phyloP scores from a whole-genome alignment of 2,329 filamentous ascomycete species.

The Sclerotinia glacialis region DNA sequence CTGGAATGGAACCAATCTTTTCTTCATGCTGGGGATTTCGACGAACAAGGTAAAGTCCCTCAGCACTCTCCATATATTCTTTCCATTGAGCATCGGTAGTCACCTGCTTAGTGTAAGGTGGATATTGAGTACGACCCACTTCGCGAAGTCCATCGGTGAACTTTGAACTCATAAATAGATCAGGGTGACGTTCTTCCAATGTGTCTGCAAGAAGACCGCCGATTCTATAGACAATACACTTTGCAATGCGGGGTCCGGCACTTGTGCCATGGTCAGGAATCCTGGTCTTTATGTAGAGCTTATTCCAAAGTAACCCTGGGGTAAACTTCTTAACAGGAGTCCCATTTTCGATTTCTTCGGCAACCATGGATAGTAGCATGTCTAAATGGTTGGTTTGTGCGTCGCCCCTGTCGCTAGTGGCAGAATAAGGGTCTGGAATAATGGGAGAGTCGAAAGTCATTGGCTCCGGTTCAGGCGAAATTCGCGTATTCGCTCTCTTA shows the following conservation, averaged over 20 bases:
- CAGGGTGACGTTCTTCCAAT: slow-evolving; percentile 2
- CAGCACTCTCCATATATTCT: neutral
- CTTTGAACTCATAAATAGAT: neutral
- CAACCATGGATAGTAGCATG: slow-evolving; percentile 4
- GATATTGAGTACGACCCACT: neutral
- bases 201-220: slow-evolving; percentile 3
- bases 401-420: neutral
- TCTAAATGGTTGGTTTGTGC: slow-evolving; percentile 1
- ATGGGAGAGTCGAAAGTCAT: neutral
- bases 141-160: slow-evolving; percentile 6
- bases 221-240: slow-evolving; percentile 17
- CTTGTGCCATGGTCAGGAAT: slow-evolving; percentile 5
- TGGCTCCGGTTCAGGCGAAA: neutral
- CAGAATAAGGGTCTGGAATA: neutral
- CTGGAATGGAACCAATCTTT: neutral
- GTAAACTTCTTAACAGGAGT: slow-evolving; percentile 13
- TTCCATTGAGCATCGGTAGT: slow-evolving; percentile 5
- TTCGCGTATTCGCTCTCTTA: neutral
- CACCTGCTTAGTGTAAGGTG: slow-evolving; percentile 11
- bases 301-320: neutral
- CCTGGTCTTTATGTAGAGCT: neutral
- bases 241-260: slow-evolving; percentile 16
- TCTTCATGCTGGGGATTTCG: slow-evolving; percentile 9
- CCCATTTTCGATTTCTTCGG: neutral
- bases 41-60: slow-evolving; percentile 14